Conservation (phyloP, 495 filamentous ascomycete species). For the Neurospora sp. region DNA sequence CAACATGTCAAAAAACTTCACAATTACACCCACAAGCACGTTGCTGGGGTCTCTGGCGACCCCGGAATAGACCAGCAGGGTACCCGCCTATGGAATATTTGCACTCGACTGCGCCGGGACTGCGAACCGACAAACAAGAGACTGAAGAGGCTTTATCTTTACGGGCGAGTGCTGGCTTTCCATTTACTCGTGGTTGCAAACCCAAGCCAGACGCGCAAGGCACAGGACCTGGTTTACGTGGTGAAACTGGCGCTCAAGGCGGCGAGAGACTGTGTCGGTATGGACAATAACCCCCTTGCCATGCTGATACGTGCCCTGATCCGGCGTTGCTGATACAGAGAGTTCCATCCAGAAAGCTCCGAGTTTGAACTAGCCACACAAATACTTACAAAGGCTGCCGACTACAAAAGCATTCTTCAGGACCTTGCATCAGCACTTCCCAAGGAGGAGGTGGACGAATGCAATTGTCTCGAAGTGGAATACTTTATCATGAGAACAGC, state of each 20-base stretch:
- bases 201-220: conserved; percentile 15
- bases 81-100: conserved; percentile 58
- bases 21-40: conserved; percentile 6
- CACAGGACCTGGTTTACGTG: conserved; percentile 41
- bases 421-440: conserved; percentile 18
- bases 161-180: conserved; percentile 58
- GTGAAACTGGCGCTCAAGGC: conserved; percentile 59
- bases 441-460: conserved; percentile 22
- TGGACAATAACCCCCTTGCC: not conserved
- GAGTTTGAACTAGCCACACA: conserved; percentile 47
- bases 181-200: conserved; percentile 53
- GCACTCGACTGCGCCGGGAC: conserved; percentile 40
- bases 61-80: conserved; percentile 43
- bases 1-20: conserved; percentile 23
- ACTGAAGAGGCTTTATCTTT: conserved; percentile 17
- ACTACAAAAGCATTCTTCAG: conserved; percentile 49
- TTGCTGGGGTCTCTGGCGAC: conserved; percentile 7
- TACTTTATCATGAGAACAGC: conserved; percentile 62
- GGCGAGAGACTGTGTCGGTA: conserved; percentile 55
- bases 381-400: conserved; percentile 53
- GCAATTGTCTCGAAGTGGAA: conserved; percentile 42
- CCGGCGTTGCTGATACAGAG: conserved; percentile 1
- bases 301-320: not conserved
- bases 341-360: conserved; percentile 30
- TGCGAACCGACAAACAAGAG: conserved; percentile 1